These are phyloP conservation scores for Fraxinus xanthoxyloides DNA, from an alignment of 305 asterid species.

Conservation along the genomic window DNA sequence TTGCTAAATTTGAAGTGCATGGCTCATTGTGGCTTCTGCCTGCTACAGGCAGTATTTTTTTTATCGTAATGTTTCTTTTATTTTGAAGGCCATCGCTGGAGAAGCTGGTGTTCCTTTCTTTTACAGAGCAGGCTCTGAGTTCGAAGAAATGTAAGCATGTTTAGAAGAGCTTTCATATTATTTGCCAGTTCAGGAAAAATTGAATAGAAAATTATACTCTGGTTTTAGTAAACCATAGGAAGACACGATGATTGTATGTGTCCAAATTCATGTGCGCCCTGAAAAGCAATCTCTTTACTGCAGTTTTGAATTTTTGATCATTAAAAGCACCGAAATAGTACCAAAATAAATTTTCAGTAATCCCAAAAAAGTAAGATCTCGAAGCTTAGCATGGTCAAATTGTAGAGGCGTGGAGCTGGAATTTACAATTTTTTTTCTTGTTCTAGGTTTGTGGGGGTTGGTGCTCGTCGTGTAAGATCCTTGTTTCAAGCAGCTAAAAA, in stretches of 20 bases:
- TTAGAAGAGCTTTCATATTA: constrained; percentile 5
- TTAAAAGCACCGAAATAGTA: background rate
- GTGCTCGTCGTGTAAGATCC: constrained; percentile 98
- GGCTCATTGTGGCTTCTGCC: background rate
- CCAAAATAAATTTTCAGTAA: background rate
- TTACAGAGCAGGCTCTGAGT: constrained; percentile 96
- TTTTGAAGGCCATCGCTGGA: constrained; percentile 95
- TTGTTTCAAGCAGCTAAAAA: constrained; percentile 97
- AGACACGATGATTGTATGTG: background rate
- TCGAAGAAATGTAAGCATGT: constrained; percentile 87
- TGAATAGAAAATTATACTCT: background rate
- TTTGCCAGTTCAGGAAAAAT: constrained; percentile 2
- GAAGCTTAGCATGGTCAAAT: constrained; percentile 3
- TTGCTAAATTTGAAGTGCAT: background rate
- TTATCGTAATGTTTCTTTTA: constrained; percentile 29
- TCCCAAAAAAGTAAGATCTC: background rate
- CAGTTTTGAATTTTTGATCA: background rate
- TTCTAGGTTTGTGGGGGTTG: constrained; percentile 95
- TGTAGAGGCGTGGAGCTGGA: background rate
- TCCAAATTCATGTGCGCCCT: background rate
- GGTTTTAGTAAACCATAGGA: background rate
- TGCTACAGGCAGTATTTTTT: constrained; percentile 6
- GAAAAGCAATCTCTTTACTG: background rate
- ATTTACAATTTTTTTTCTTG: constrained; percentile 8
- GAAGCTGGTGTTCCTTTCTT: constrained; percentile 99